Percentiles rank a stretch among this genome's conserved stretches.
phyloP scores from a whole-genome alignment of 306 rosid genomes.

The Sechiopsis laciniata region DNA sequence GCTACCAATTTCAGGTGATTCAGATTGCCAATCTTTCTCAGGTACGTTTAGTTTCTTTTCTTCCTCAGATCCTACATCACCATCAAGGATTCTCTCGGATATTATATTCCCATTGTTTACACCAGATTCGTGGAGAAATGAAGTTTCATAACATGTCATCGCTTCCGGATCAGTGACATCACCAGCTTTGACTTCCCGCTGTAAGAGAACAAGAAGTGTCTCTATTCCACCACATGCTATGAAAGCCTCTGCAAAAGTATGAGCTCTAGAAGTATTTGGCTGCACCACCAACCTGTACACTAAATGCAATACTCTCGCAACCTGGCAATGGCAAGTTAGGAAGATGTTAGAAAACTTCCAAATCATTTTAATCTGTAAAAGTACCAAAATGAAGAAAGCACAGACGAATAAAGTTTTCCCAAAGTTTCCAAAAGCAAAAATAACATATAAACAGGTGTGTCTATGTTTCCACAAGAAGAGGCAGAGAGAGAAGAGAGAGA shows the following conservation, averaged over 20 bases:
- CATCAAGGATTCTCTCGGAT: slow-evolving; percentile 37
- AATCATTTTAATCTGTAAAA: neutral
- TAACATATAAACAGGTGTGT: slow-evolving; percentile 5
- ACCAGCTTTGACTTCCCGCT: slow-evolving; percentile 78
- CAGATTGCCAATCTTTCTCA: slow-evolving; percentile 45
- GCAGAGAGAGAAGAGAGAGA: too few species aligned
- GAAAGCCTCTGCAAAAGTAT: slow-evolving; percentile 81
- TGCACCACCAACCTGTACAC: slow-evolving; percentile 87
- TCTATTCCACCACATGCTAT: slow-evolving; percentile 83
- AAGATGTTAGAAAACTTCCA: slow-evolving; percentile 7
- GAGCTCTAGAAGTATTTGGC: slow-evolving; percentile 79
- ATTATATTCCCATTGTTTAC: slow-evolving; percentile 32
- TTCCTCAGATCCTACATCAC: slow-evolving; percentile 32
- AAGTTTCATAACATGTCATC: slow-evolving; percentile 31
- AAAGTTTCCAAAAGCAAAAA: neutral
- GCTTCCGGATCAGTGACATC: slow-evolving; percentile 52
- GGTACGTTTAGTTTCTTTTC: slow-evolving; percentile 38
- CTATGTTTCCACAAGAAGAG: neutral
- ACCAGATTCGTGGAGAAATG: slow-evolving; percentile 30
- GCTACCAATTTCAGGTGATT: slow-evolving; percentile 37
- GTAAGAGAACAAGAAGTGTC: slow-evolving; percentile 88
- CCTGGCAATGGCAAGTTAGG: slow-evolving; percentile 44
- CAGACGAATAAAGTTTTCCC: neutral
- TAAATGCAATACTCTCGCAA: slow-evolving; percentile 88
- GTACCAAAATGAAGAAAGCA: slow-evolving; percentile 7